Conservation (phyloP, 1,284 basidiomycete genomes). For the Boletellus sp. region DNA sequence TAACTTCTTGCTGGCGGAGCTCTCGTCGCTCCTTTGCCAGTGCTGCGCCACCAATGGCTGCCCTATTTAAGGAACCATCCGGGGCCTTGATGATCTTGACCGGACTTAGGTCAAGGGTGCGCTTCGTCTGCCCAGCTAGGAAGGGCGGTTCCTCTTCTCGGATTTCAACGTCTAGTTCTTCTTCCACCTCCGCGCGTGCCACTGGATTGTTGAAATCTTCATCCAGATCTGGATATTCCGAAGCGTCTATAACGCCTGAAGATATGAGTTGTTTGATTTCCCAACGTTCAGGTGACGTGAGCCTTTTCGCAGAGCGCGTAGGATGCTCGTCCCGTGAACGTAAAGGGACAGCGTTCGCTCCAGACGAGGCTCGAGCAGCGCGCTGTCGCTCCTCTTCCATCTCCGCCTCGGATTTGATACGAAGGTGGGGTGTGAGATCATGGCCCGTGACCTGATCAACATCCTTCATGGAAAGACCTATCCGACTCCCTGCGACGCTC, state of each 20-base stretch:
- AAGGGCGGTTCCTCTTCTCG: conserved; percentile 97
- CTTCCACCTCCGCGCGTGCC: conserved; percentile 84
- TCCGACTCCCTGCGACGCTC: conserved; percentile 79
- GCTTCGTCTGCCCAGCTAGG: conserved; percentile 93
- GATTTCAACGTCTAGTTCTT: conserved; percentile 96
- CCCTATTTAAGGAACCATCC: conserved; percentile 92
- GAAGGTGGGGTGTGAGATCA: conserved; percentile 90
- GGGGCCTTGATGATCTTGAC: conserved; percentile 97
- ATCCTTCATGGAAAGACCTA: conserved; percentile 95
- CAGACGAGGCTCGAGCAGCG: conserved; percentile 57
- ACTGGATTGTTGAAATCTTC: conserved; percentile 82
- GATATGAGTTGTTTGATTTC: conserved; percentile 99
- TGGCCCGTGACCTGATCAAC: conserved; percentile 89
- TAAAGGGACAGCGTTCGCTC: conserved; percentile 69
- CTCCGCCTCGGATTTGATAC: conserved; percentile 91
- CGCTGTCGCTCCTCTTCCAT: conserved; percentile 72
- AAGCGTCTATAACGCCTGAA: conserved; percentile 87
- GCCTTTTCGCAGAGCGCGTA: conserved; percentile 79
- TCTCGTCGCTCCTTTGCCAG: conserved; percentile 95
- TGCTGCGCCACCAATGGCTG: conserved; percentile 89
- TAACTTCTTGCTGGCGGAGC: conserved; percentile 89
- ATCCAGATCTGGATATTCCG: conserved; percentile 95
- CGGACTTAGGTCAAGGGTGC: conserved; percentile 92
- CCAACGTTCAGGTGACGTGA: conserved; percentile 97
- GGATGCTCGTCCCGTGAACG: conserved; percentile 51